Evolutionary conservation across 148 eudicot species (phyloP).

Genomic region (Gaultheria prostrata): DNA sequence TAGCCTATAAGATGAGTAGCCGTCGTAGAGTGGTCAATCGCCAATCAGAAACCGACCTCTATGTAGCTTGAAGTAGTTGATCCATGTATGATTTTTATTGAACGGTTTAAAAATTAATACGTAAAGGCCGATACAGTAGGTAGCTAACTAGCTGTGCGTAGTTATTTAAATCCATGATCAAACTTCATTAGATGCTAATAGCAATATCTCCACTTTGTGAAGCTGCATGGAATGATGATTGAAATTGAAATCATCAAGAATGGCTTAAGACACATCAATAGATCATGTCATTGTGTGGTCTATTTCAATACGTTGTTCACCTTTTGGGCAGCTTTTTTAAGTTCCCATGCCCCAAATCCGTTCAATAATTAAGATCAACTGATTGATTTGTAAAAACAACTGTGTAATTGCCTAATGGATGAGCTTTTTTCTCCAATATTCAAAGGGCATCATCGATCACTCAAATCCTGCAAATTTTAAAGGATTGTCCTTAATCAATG

Average conservation of each 20-base stretch:
- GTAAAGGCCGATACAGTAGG: no score
- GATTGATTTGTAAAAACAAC: neutral
- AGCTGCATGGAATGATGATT: slow-evolving; percentile 5
- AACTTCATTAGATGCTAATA: no score
- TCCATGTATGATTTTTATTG: no score
- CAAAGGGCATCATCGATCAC: neutral
- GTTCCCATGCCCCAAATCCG: neutral
- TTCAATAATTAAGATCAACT: neutral
- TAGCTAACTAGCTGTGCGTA: no score
- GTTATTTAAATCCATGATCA: no score
- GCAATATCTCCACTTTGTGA: neutral
- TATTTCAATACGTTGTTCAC: neutral
- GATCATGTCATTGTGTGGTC: neutral
- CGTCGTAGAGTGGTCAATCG: no score
- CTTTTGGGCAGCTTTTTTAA: slow-evolving; percentile 4
- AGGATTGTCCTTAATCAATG: slow-evolving; percentile 5
- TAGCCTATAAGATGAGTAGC: no score
- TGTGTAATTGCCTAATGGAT: slow-evolving; percentile 3
- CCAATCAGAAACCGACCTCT: no score
- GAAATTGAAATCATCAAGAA: neutral
- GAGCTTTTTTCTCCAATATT: neutral
- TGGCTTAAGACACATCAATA: neutral
- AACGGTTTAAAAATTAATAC: no score
- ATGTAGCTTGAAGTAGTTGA: no score
- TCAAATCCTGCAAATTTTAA: neutral